Base-by-base conservation (phyloP, 148 eudicot species). In the Cornus controversa region DNA sequence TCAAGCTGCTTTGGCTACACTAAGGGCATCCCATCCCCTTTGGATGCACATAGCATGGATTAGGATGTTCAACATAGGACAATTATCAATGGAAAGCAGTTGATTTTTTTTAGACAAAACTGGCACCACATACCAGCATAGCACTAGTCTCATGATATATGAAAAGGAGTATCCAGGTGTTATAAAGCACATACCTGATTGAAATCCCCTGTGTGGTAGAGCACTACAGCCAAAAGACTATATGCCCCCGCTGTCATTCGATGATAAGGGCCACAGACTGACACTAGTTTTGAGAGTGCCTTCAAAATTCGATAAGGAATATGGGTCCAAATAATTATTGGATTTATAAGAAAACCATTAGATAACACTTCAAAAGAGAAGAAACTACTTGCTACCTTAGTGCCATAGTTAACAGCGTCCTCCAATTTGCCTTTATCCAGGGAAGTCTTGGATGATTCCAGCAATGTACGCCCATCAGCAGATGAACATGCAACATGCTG, bases 181-280 rank as follows among this genome's bases (percentile, higher is more conserved):
- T 24, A 75, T 2, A 60, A 60, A 60, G 24, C 64, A 83, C 50
- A 75, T 80, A 94, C 98, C 98, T 94, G 98, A 88, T 92, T 94
- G 80, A 94, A 94, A 81, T 94, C 98, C 42, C 98, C 98, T 10
- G 98, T 92, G 78, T 94, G 98, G 82, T 94, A 94, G 42, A 94
- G 91, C 66, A 94, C 98, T 34, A 94, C 98, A 76, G 98, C 98
- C 72, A 94, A 82, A 73, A 94, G 97, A 87, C 98, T 94, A 78
- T 94, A 94, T 82, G 98, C 97, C 65, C 98, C 98, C 10, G 98
- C 98, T 11, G 98, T 94, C 97, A 94, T 92, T 72, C 97, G 94
- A 88, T 94, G 98, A 80, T 92, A 92, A 82, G 98, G 97, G 71
- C 98, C 98, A 85, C 98, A 94, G 28, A 94, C 98, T 0, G 92